These are phyloP conservation scores for Ophiostoma populinum DNA, from an alignment of 2,329 filamentous ascomycete species.

Conservation along the genomic window DNA sequence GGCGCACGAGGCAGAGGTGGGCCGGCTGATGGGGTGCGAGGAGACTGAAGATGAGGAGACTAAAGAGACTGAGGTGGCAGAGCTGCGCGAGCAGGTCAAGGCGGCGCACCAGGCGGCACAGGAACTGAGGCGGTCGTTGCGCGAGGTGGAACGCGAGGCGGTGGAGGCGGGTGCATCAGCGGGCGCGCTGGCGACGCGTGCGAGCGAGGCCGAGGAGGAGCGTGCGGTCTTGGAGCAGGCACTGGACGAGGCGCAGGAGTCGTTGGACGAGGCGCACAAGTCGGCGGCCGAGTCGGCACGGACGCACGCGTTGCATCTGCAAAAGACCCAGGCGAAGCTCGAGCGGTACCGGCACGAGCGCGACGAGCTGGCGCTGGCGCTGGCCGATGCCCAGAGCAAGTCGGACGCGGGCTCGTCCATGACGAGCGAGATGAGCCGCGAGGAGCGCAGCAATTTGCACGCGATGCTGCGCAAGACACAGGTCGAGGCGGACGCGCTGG, in stretches of 20 bases:
- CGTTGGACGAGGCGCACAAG: neutral
- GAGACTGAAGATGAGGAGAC: slow-evolving; percentile 24
- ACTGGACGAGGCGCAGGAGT: slow-evolving; percentile 34
- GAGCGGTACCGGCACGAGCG: slow-evolving; percentile 34
- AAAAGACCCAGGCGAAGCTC: slow-evolving; percentile 29
- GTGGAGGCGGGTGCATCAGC: slow-evolving; percentile 16
- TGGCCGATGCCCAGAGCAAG: slow-evolving; percentile 17
- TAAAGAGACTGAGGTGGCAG: slow-evolving; percentile 37
- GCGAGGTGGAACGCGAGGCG: slow-evolving; percentile 32
- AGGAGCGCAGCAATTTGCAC: slow-evolving; percentile 42
- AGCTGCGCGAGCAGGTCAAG: slow-evolving; percentile 42
- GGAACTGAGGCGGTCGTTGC: slow-evolving; percentile 31
- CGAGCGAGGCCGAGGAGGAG: slow-evolving; percentile 41
- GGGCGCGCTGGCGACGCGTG: slow-evolving; percentile 33
- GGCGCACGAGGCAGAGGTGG: slow-evolving; percentile 44
- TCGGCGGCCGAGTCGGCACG: slow-evolving; percentile 30
- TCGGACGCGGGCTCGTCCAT: slow-evolving; percentile 6
- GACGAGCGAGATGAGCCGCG: slow-evolving; percentile 24
- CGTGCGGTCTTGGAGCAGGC: slow-evolving; percentile 40
- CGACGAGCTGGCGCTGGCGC: slow-evolving; percentile 19
- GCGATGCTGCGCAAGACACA: slow-evolving; percentile 44
- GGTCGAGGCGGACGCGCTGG: slow-evolving; percentile 49
- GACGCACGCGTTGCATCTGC: slow-evolving; percentile 26
- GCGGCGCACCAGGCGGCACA: slow-evolving; percentile 41
- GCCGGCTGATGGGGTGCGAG: slow-evolving; percentile 25